Percentiles rank a stretch among this genome's conserved stretches.
phyloP scores from a whole-genome alignment of 257 asterid species.

The Salvia miltiorrhiza region DNA sequence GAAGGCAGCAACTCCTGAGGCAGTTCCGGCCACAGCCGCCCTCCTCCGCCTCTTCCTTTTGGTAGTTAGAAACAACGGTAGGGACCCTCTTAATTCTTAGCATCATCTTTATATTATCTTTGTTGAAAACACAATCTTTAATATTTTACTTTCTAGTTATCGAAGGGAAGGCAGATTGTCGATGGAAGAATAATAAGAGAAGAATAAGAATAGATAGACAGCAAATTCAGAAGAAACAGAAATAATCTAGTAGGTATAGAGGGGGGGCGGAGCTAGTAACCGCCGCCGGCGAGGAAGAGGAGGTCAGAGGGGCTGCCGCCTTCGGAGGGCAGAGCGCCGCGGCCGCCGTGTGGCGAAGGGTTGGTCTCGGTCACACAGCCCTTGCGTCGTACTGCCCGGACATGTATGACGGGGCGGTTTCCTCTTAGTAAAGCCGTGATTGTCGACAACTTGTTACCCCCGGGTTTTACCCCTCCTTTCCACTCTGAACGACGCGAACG shows the following conservation, averaged over 20 bases:
- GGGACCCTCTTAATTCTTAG: slow-evolving; percentile 72
- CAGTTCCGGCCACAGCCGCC: slow-evolving; percentile 78
- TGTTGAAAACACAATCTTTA: not conserved
- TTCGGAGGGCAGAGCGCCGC: slow-evolving; percentile 95
- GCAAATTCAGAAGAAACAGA: not conserved
- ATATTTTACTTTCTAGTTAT: not conserved
- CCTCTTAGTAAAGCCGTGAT: slow-evolving; percentile 78
- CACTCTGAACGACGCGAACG: not conserved
- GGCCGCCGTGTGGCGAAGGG: slow-evolving; percentile 99
- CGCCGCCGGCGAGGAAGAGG: slow-evolving; percentile 98
- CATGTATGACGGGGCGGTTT: slow-evolving; percentile 51
- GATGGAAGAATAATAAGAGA: not conserved
- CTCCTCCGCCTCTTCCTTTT: slow-evolving; percentile 67
- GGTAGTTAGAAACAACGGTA: slow-evolving; percentile 73
- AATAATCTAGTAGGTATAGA: not conserved
- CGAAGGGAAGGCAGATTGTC: not conserved
- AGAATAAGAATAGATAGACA: not conserved
- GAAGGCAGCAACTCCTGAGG: slow-evolving; percentile 63
- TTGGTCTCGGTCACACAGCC: slow-evolving; percentile 64
- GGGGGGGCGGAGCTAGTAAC: slow-evolving; percentile 27
- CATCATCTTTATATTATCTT: slow-evolving; percentile 37
- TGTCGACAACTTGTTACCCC: slow-evolving; percentile 54
- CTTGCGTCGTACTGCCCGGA: slow-evolving; percentile 68
- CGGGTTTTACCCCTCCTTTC: slow-evolving; percentile 48
- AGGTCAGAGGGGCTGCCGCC: slow-evolving; percentile 99